phyloP scores from a whole-genome alignment of 1,139 yeast genomes.

The Saccharomyces hybrid region DNA sequence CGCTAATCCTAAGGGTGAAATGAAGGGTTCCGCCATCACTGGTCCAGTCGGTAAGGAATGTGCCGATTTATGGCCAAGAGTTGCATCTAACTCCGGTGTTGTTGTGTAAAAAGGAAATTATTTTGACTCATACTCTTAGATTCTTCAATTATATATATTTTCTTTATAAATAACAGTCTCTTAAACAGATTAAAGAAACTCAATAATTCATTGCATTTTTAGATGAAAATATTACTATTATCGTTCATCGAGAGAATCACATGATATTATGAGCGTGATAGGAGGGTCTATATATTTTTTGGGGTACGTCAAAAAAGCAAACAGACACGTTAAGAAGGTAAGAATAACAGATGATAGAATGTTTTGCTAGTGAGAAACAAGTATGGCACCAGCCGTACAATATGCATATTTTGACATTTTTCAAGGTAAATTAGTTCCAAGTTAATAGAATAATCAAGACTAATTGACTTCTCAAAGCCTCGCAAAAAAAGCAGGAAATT shows the following conservation, averaged over 20 bases:
- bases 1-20: conserved; percentile 99
- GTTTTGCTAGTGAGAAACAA: background rate
- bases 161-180: background rate
- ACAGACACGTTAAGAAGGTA: background rate
- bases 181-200: background rate
- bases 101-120: conserved; percentile 60
- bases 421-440: background rate
- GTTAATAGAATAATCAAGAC: background rate
- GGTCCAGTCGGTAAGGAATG: conserved; percentile 99
- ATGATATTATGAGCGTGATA: background rate
- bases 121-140: background rate
- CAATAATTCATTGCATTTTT: background rate
- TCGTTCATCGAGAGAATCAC: background rate
- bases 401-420: background rate
- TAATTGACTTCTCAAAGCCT: background rate
- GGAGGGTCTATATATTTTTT: background rate
- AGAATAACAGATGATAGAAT: background rate
- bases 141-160: background rate
- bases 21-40: conserved; percentile 99
- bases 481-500: background rate
- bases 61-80: conserved; percentile 99
- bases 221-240: background rate
- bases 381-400: background rate
- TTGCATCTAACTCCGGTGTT: conserved; percentile 99
- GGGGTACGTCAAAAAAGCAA: background rate